phyloP scores from a whole-genome alignment of 1,139 yeast genomes.

The Zygoascus meyerae region DNA sequence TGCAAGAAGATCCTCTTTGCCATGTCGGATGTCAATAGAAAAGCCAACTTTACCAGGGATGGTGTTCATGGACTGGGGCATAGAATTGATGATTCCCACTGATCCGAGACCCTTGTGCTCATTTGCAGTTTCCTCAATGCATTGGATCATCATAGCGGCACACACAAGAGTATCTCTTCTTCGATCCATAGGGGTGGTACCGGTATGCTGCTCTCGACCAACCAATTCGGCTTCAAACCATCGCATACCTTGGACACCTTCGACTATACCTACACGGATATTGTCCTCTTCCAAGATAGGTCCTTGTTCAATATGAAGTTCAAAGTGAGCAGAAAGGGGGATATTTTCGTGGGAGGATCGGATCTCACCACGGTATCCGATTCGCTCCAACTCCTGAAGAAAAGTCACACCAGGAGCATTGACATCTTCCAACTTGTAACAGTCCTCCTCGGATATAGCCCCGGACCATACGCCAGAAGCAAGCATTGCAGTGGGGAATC shows the following conservation, averaged over 20 bases:
- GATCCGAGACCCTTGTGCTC: slow-evolving; percentile 50
- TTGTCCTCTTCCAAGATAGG: slow-evolving; percentile 55
- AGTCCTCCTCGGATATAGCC: slow-evolving; percentile 41
- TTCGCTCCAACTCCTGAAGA: slow-evolving; percentile 50
- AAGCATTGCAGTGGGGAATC: slow-evolving; percentile 63
- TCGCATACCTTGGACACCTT: slow-evolving; percentile 60
- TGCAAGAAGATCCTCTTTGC: slow-evolving; percentile 41
- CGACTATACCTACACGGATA: slow-evolving; percentile 57
- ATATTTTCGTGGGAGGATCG: slow-evolving; percentile 46
- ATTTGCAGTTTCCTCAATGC: slow-evolving; percentile 52
- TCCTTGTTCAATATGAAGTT: slow-evolving; percentile 72
- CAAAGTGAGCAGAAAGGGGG: slow-evolving; percentile 65
- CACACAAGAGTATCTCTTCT: slow-evolving; percentile 59
- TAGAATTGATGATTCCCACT: slow-evolving; percentile 52
- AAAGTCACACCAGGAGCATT: slow-evolving; percentile 46
- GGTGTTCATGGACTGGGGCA: slow-evolving; percentile 62
- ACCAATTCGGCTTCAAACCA: slow-evolving; percentile 52
- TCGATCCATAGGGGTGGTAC: slow-evolving; percentile 62
- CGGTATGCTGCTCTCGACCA: slow-evolving; percentile 67
- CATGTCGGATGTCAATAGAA: slow-evolving; percentile 49
- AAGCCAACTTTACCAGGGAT: slow-evolving; percentile 58
- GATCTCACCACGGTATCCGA: slow-evolving; percentile 53
- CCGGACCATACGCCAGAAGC: slow-evolving; percentile 67
- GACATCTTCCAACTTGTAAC: slow-evolving; percentile 48
- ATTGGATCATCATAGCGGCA: slow-evolving; percentile 49